These are phyloP conservation scores for Paraphaeosphaeria sporulosa DNA, from an alignment of 2,329 filamentous ascomycete species.

Conservation along the genomic window DNA sequence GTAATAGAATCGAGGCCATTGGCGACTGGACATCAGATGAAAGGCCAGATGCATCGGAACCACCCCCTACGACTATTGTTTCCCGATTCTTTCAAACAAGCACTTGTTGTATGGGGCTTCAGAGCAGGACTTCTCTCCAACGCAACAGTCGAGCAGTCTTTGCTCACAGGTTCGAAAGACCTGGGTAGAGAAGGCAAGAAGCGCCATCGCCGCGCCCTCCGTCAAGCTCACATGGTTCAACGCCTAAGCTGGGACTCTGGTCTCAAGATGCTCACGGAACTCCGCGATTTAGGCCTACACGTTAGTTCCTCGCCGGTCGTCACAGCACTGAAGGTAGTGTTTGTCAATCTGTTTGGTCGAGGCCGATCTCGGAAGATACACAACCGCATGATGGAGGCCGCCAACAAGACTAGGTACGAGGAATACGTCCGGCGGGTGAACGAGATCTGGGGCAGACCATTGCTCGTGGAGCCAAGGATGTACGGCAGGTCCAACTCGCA, in stretches of 20 bases:
- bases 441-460: conserved; percentile 35
- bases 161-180: conserved; percentile 23
- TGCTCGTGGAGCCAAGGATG: conserved; percentile 33
- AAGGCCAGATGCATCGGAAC: conserved; percentile 1
- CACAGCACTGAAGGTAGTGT: conserved; percentile 35
- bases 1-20: conserved; percentile 21
- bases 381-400: conserved; percentile 36
- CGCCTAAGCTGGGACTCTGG: conserved; percentile 39
- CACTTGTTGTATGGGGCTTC: conserved; percentile 46
- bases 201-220: conserved; percentile 33
- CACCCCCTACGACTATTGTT: conserved; percentile 43
- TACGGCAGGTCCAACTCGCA: conserved; percentile 11
- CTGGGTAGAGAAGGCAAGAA: conserved; percentile 31
- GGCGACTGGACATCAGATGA: conserved; percentile 24
- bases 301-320: conserved; percentile 36
- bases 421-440: conserved; percentile 39
- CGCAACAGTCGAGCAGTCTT: conserved; percentile 33
- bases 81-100: conserved; percentile 33
- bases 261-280: conserved; percentile 33
- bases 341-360: conserved; percentile 41
- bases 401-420: conserved; percentile 30
- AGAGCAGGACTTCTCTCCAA: conserved; percentile 36
- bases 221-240: conserved; percentile 24
- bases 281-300: conserved; percentile 38
- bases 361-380: conserved; percentile 27